Evolutionary conservation across 1,284 basidiomycete species (phyloP).

Genomic region (Spongiforma sp.): DNA sequence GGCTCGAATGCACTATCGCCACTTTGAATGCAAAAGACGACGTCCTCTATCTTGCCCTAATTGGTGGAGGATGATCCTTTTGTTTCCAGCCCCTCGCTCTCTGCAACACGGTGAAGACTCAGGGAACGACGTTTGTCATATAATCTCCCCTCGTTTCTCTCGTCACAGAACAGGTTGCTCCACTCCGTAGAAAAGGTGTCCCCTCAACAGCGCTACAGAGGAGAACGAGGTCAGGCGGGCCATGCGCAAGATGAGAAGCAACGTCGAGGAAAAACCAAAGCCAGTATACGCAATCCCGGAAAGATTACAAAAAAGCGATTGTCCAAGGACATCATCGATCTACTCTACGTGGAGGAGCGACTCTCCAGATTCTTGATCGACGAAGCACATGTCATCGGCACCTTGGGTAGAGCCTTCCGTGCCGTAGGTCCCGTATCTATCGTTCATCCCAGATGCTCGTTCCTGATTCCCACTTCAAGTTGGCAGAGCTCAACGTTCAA

Average conservation of each 20-base stretch:
- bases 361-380: slow-evolving; percentile 95
- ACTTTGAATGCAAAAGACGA: slow-evolving; percentile 84
- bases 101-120: slow-evolving; percentile 72
- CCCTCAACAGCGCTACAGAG: slow-evolving; percentile 66
- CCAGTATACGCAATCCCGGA: slow-evolving; percentile 95
- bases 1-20: slow-evolving; percentile 86
- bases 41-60: slow-evolving; percentile 96
- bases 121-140: slow-evolving; percentile 90
- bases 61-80: slow-evolving; percentile 93
- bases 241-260: slow-evolving; percentile 46
- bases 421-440: slow-evolving; percentile 51
- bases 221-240: slow-evolving; percentile 50
- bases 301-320: no score
- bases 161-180: slow-evolving; percentile 89
- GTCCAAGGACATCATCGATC: slow-evolving; percentile 62
- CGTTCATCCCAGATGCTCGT: slow-evolving; percentile 9
- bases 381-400: slow-evolving; percentile 93
- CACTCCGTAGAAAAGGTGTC: slow-evolving; percentile 70
- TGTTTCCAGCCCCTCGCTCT: slow-evolving; percentile 91
- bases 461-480: slow-evolving; percentile 50
- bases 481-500: slow-evolving; percentile 72
- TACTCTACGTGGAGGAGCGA: slow-evolving; percentile 59
- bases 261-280: slow-evolving; percentile 52
- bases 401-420: slow-evolving; percentile 88
- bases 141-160: slow-evolving; percentile 91